phyloP scores from a whole-genome alignment of 495 filamentous ascomycete species.

The Hyaloscypha hepaticicola region DNA sequence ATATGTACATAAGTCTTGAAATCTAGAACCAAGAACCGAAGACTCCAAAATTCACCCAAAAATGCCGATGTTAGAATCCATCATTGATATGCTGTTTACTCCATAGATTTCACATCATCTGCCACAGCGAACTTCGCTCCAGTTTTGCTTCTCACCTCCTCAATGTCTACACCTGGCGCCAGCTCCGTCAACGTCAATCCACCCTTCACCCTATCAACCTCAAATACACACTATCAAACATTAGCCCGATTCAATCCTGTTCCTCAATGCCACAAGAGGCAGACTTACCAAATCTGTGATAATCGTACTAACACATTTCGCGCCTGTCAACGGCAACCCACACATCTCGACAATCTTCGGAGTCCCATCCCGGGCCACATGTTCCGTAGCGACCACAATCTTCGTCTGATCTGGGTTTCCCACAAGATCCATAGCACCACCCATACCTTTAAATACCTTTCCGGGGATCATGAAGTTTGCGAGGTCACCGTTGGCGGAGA shows the following conservation, averaged over 20 bases:
- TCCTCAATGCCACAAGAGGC: not conserved
- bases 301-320: conserved; percentile 79
- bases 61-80: not conserved
- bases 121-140: conserved; percentile 79
- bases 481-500: conserved; percentile 76
- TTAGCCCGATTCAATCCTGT: conserved; percentile 9
- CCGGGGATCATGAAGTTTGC: conserved; percentile 95
- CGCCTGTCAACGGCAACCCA: conserved; percentile 84
- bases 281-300: conserved; percentile 77
- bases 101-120: conserved; percentile 76
- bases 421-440: conserved; percentile 92
- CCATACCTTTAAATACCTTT: conserved; percentile 91
- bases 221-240: conserved; percentile 68
- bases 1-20: not conserved
- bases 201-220: conserved; percentile 71
- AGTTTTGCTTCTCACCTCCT: conserved; percentile 85
- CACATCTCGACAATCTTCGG: conserved; percentile 90
- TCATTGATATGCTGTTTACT: conserved; percentile 44
- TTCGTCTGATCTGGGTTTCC: conserved; percentile 82
- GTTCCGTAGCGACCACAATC: conserved; percentile 96
- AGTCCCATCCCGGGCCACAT: conserved; percentile 88
- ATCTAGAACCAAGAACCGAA: conserved; percentile 16
- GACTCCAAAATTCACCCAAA: not conserved
- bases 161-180: conserved; percentile 82
- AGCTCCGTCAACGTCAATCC: conserved; percentile 78